These are phyloP conservation scores for Ogataea angusta DNA, from an alignment of 805 yeast species.

Conservation along the genomic window DNA sequence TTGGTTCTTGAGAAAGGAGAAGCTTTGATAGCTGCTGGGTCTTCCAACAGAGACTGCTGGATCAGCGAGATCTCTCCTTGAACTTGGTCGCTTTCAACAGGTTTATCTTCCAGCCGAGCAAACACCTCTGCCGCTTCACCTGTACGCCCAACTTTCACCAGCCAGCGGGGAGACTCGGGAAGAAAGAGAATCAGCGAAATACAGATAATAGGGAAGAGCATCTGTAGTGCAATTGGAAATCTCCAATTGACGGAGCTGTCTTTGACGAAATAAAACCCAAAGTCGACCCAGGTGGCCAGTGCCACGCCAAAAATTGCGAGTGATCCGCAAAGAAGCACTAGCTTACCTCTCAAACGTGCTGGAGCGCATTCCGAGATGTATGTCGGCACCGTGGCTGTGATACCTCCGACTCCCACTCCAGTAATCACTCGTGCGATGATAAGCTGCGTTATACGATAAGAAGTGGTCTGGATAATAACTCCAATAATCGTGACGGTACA, in stretches of 20 bases:
- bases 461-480: neutral
- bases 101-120: conserved; percentile 33
- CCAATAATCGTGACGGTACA: neutral
- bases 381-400: conserved; percentile 63
- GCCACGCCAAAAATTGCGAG: conserved; percentile 45
- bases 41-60: neutral
- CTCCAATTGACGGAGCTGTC: conserved; percentile 31
- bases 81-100: conserved; percentile 1
- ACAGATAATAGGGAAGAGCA: conserved; percentile 44
- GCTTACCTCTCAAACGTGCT: conserved; percentile 51
- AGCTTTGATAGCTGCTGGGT: neutral
- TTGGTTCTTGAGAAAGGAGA: neutral
- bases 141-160: conserved; percentile 37
- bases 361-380: conserved; percentile 64
- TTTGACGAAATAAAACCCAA: conserved; percentile 9
- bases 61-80: conserved; percentile 2
- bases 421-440: conserved; percentile 42
- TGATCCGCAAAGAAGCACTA: conserved; percentile 30
- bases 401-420: conserved; percentile 63
- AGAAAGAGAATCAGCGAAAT: conserved; percentile 15
- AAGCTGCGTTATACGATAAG: neutral
- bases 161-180: neutral
- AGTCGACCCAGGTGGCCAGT: neutral
- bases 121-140: conserved; percentile 42
- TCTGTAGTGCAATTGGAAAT: conserved; percentile 47